These are phyloP conservation scores for Magnaporthiopsis poae DNA, from an alignment of 2,329 filamentous ascomycete genomes.

Conservation along the genomic window DNA sequence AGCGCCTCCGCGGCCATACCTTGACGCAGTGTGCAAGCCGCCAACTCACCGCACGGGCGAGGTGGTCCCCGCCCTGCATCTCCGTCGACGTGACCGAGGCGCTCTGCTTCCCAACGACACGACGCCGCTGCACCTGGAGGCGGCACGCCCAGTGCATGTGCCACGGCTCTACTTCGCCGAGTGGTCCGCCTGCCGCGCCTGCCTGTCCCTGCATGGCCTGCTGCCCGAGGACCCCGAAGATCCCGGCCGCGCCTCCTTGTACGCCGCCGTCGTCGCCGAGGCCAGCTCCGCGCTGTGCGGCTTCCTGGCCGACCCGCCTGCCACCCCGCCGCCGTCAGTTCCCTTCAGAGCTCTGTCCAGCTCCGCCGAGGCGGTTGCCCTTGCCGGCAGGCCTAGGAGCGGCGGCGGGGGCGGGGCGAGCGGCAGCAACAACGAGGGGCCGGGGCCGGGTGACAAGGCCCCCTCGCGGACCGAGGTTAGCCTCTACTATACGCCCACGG, in stretches of 20 bases:
- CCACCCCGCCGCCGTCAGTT: conserved; percentile 24
- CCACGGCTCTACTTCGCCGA: conserved; percentile 31
- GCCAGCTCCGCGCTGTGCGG: conserved; percentile 27
- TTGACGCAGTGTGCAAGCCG: conserved; percentile 18
- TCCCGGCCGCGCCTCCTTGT: conserved; percentile 20
- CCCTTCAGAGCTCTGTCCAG: conserved; percentile 25
- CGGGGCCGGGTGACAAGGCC: conserved; percentile 19
- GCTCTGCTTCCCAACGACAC: conserved; percentile 25
- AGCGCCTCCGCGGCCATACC: conserved; percentile 12
- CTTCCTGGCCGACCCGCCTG: conserved; percentile 10
- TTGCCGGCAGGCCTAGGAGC: conserved; percentile 16
- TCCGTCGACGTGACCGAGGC: conserved; percentile 25
- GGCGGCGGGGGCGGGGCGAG: too few species aligned
- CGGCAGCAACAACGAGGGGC: background rate
- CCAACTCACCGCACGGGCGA: conserved; percentile 13
- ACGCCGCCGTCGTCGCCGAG: conserved; percentile 23
- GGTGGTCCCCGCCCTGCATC: conserved; percentile 23
- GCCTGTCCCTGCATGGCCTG: conserved; percentile 29
- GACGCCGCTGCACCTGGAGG: conserved; percentile 16
- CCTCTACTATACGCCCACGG: conserved; percentile 29
- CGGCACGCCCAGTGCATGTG: conserved; percentile 28
- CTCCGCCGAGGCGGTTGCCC: conserved; percentile 17
- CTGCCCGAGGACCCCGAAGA: conserved; percentile 22
- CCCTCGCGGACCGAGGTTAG: conserved; percentile 28
- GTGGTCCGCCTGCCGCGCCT: conserved; percentile 31